phyloP scores from a whole-genome alignment of 495 filamentous ascomycete species.

The Daldinia childiae region DNA sequence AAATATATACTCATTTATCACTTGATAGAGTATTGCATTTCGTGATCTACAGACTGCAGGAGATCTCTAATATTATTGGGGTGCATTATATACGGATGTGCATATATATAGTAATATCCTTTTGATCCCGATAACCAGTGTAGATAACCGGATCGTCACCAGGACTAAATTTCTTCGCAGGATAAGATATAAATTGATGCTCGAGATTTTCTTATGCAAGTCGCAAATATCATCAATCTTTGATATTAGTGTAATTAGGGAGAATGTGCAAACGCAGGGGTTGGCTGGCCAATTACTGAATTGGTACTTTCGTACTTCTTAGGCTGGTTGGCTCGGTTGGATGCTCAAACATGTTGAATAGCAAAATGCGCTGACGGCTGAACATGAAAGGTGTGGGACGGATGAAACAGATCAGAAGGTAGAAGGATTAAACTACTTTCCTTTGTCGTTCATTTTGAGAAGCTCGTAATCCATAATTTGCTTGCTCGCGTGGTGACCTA shows the following conservation, averaged over 20 bases:
- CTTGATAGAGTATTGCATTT: constrained; percentile 20
- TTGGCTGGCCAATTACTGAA: constrained; percentile 31
- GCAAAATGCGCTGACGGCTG: constrained; percentile 33
- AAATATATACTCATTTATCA: constrained; percentile 12
- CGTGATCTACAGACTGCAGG: constrained; percentile 7
- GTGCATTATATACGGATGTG: constrained; percentile 13
- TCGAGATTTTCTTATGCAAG: constrained; percentile 21
- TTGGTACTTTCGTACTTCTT: constrained; percentile 32
- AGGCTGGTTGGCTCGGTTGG: constrained; percentile 24
- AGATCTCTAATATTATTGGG: constrained; percentile 25
- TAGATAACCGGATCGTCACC: background rate
- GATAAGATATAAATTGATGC: constrained; percentile 1
- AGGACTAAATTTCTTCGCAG: constrained; percentile 2
- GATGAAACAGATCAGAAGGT: constrained; percentile 35
- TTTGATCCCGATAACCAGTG: constrained; percentile 23
- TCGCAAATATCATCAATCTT: constrained; percentile 26
- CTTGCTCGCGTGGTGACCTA: constrained; percentile 9
- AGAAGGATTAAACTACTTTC: constrained; percentile 27
- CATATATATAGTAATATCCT: constrained; percentile 16
- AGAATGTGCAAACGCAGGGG: constrained; percentile 39
- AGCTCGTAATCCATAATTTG: background rate
- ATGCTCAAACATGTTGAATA: constrained; percentile 20
- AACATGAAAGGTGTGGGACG: constrained; percentile 31
- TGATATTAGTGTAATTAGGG: constrained; percentile 43
- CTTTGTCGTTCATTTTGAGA: constrained; percentile 20